Evolutionary conservation across 2,329 filamentous ascomycete species (phyloP).

Genomic region (Calonectria hongkongensis): DNA sequence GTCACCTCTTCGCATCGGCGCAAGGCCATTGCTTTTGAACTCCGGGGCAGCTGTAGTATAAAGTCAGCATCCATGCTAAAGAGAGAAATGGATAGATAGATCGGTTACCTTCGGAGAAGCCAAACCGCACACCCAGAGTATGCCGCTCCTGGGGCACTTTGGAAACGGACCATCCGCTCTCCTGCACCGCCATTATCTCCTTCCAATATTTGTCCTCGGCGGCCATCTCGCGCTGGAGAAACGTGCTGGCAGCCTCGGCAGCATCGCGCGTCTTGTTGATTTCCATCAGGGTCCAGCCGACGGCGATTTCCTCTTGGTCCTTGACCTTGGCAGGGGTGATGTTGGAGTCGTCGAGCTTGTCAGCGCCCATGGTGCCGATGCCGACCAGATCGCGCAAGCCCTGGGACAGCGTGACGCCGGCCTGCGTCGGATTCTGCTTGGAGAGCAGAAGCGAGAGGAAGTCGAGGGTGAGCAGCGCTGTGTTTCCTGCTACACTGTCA

Average conservation of each 20-base stretch:
- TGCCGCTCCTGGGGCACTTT: conserved; percentile 83
- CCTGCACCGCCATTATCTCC: conserved; percentile 86
- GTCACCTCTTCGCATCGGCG: conserved; percentile 83
- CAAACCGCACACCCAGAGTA: conserved; percentile 89
- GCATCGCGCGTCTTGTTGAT: conserved; percentile 85
- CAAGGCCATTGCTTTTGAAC: conserved; percentile 83
- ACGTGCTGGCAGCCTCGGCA: conserved; percentile 81
- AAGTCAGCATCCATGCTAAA: conserved; percentile 52
- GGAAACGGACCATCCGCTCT: conserved; percentile 91
- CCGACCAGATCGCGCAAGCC: conserved; percentile 82
- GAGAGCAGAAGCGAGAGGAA: conserved; percentile 89
- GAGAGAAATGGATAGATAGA: background rate
- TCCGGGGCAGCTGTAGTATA: conserved; percentile 68
- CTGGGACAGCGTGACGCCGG: conserved; percentile 81
- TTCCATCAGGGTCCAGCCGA: conserved; percentile 86
- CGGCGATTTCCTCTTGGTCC: conserved; percentile 74
- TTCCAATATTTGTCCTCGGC: conserved; percentile 93
- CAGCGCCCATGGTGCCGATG: conserved; percentile 83
- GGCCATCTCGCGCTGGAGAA: conserved; percentile 85
- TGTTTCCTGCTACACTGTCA: conserved; percentile 66
- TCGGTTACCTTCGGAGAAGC: conserved; percentile 83
- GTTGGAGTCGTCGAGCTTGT: conserved; percentile 78
- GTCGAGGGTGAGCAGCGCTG: conserved; percentile 83
- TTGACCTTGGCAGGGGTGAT: conserved; percentile 72
- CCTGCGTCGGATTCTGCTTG: conserved; percentile 85